These are phyloP conservation scores for Dactylellina cionopaga DNA, from an alignment of 2,329 filamentous ascomycete species.

Conservation along the genomic window DNA sequence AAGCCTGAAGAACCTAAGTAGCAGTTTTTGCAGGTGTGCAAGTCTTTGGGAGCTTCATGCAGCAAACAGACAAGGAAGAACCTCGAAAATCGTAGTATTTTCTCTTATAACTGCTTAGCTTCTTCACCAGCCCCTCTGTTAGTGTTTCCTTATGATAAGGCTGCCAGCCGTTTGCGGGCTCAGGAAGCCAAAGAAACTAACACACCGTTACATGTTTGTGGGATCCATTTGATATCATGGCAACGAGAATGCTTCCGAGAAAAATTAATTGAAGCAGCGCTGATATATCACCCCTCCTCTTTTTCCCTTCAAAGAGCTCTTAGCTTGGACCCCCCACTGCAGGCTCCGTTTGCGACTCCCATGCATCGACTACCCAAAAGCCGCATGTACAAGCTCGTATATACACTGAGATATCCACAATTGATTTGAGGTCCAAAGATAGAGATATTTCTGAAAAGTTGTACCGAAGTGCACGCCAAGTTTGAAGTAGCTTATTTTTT, in stretches of 20 bases:
- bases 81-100: constrained; percentile 41
- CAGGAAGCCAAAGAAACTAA: neutral
- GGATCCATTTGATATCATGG: constrained; percentile 11
- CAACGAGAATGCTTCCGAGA: constrained; percentile 43
- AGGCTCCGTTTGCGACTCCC: constrained; percentile 15
- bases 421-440: neutral
- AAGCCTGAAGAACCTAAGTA: too few species aligned
- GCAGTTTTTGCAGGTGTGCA: too few species aligned
- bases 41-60: too few species aligned
- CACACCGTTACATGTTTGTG: neutral
- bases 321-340: neutral
- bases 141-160: constrained; percentile 27
- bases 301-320: neutral
- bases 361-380: constrained; percentile 30
- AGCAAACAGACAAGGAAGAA: constrained; percentile 27
- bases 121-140: constrained; percentile 13
- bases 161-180: constrained; percentile 25
- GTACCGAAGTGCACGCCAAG: too few species aligned
- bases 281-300: constrained; percentile 1
- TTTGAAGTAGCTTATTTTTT: constrained; percentile 4
- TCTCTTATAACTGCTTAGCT: constrained; percentile 18
- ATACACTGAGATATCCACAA: neutral
- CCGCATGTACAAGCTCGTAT: constrained; percentile 26
- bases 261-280: too few species aligned
- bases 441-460: neutral